phyloP scores from a whole-genome alignment of 495 filamentous ascomycete genomes.

The Tuber umbilicatum region DNA sequence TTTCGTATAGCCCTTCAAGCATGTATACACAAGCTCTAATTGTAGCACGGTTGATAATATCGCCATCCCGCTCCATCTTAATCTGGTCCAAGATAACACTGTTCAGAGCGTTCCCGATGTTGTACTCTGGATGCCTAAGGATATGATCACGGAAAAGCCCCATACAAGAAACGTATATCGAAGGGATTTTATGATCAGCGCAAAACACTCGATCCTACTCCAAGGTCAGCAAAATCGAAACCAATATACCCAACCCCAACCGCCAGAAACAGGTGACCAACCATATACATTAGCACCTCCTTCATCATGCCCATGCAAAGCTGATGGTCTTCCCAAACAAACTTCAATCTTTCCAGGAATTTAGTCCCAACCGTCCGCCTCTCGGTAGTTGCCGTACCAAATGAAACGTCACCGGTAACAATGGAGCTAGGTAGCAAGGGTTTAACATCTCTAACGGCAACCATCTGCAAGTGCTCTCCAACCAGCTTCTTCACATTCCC shows the following conservation, averaged over 20 bases:
- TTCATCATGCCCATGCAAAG: constrained; percentile 94
- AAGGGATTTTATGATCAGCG: constrained; percentile 61
- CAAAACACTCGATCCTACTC: constrained; percentile 65
- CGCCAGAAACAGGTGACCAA: constrained; percentile 43
- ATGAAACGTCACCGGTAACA: constrained; percentile 39
- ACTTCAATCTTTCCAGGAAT: constrained; percentile 68
- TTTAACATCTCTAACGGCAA: constrained; percentile 34
- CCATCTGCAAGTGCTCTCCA: constrained; percentile 34
- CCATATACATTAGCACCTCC: constrained; percentile 97
- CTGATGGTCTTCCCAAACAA: constrained; percentile 81
- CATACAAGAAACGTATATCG: constrained; percentile 78
- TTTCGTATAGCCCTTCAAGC: constrained; percentile 85
- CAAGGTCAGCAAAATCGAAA: constrained; percentile 13
- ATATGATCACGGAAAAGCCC: constrained; percentile 80
- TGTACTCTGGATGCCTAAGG: constrained; percentile 52
- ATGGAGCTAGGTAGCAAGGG: constrained; percentile 44
- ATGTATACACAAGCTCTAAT: constrained; percentile 80
- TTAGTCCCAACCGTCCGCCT: constrained; percentile 71
- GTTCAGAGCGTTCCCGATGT: constrained; percentile 64
- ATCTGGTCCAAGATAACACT: constrained; percentile 84
- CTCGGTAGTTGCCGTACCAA: constrained; percentile 60
- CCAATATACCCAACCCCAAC: constrained; percentile 21
- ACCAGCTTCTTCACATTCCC: constrained; percentile 66
- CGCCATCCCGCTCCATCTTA: constrained; percentile 81
- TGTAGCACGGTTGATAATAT: constrained; percentile 76